Evolutionary conservation across 352 stramenopile genomes (phyloP), one percentile per base, ranked within the genome.

Genomic region (Phytophthora palmivora): DNA sequence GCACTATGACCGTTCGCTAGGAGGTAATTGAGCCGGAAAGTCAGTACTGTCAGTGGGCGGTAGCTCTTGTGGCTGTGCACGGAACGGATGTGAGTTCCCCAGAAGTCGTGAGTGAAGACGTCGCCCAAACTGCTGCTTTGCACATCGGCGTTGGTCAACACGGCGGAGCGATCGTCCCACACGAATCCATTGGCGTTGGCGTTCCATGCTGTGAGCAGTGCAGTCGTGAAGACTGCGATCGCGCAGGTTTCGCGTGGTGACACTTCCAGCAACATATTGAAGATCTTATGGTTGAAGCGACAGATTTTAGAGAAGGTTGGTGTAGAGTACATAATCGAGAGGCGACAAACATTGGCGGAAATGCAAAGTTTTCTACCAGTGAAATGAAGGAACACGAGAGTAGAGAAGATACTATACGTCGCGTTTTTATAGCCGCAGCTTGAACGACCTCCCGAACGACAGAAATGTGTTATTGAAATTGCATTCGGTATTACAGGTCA

Each of bases 151-250:
- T 96, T 96, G n/a, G 24, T 16, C 7, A 88, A 28, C 15, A 97
- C 74, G 4, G 90, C 89, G 8, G 88, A 88, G 54, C 89, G 82
- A 61, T 98, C 92, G 71, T 98, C 89, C 91, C 89, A 97, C 15
- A 97, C 88, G 62, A 97, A 96, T 5, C 70, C 79, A 38, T 87
- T 88, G 19, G 49, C 12, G 16, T 79, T 69, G 12, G 85, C 77
- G 44, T 78, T 87, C 67, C 74, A 79, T 15, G 84, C 73, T 0
- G 86, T 75, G 7, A 70, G 39, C n/a, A 88, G 56, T n/a, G 76
- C 78, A 2, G 78, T 44, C 1, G 73, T 11, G 5, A 66, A 70
- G 6, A 92, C 70, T 9, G 44, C 21, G 6, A 62, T 32, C 3
- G 18, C 41, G 12, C 33, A 52, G 24, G 43, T 14, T 48, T 72